Evolutionary conservation across 495 filamentous ascomycete genomes (phyloP), one percentile per base, ranked within the genome.

Genomic region (Sphaerosporella brunnea): DNA sequence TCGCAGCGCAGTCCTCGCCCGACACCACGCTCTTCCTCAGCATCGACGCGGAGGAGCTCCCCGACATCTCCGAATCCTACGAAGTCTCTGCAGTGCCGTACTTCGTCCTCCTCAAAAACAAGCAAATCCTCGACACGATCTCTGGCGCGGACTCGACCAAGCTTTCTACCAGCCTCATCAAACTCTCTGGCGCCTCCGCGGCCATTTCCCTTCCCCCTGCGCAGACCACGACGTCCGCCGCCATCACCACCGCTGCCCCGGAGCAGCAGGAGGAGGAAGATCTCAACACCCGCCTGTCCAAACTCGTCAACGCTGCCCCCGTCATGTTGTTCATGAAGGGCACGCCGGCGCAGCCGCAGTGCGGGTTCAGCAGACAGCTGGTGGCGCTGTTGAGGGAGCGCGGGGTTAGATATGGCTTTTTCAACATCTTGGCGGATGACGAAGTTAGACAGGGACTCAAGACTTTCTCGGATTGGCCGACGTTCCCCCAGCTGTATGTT

Each of bases 311-410:
- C 65, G 90, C 92, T 2, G 90, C 92, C 23, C 84, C 86, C 2
- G 88, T 96, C 16, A 95, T 96, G 90, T 71, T 97, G 47, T 97
- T 97, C 67, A 84, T 85, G 78, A 85, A 84, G 63, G 83, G 90
- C 26, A 93, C 92, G 1, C 90, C 90, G 0, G 82, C 77, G 53
- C 72, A 75, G 47, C 90, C 90, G 4, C 85, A 95, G 65, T 97
- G 90, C 62, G 90, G 90, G 2, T 97, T 95, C 68, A 90, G 82
- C 52, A 72, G 87, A 45, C 84, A 94, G 66, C 61, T 93, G 30
- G 92, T 96, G 13, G 75, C 69, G 2, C 69, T 96, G 28, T 66
- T 96, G 48, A 75, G 90, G 48, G 86, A 94, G 68, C 75, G 79
- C 49, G 78, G 79, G 42, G 80, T 99, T 30, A 81, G 88, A 61